These are phyloP conservation scores for Gloeophyllum trabeum DNA, from an alignment of 768 basidiomycete species.

Conservation along the genomic window DNA sequence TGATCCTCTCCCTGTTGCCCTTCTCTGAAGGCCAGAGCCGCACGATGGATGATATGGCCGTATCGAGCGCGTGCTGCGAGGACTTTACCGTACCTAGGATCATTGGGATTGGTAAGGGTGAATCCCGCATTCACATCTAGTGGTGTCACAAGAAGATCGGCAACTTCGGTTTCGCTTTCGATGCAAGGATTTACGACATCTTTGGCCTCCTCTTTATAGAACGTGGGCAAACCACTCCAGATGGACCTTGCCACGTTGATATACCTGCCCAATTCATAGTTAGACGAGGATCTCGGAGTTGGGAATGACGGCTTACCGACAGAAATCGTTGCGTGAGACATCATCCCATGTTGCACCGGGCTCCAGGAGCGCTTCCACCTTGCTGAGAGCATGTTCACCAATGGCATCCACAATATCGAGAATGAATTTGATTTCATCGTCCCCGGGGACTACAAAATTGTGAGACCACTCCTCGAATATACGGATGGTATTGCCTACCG, in stretches of 20 bases:
- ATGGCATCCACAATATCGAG: slow-evolving; percentile 66
- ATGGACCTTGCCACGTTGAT: slow-evolving; percentile 64
- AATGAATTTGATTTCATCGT: slow-evolving; percentile 68
- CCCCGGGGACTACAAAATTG: slow-evolving; percentile 35
- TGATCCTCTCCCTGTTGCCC: slow-evolving; percentile 66
- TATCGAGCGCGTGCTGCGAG: slow-evolving; percentile 46
- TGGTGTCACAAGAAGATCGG: slow-evolving; percentile 57
- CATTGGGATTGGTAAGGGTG: slow-evolving; percentile 57
- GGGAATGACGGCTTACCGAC: slow-evolving; percentile 39
- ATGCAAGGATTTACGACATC: slow-evolving; percentile 44
- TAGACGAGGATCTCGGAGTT: slow-evolving; percentile 3
- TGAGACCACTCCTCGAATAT: slow-evolving; percentile 7
- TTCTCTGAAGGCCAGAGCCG: slow-evolving; percentile 52
- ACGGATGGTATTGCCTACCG: slow-evolving; percentile 27
- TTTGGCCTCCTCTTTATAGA: slow-evolving; percentile 49
- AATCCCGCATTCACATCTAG: slow-evolving; percentile 68
- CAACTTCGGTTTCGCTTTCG: slow-evolving; percentile 50
- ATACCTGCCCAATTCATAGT: slow-evolving; percentile 28
- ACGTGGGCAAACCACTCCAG: slow-evolving; percentile 67
- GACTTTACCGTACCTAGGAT: slow-evolving; percentile 64
- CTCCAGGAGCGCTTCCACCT: slow-evolving; percentile 52
- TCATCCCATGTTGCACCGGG: slow-evolving; percentile 50
- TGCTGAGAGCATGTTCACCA: slow-evolving; percentile 52
- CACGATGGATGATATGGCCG: slow-evolving; percentile 56
- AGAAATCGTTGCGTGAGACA: slow-evolving; percentile 69